These are phyloP conservation scores for Nephelium lappaceum DNA, from an alignment of 345 rosid species.

Conservation along the genomic window DNA sequence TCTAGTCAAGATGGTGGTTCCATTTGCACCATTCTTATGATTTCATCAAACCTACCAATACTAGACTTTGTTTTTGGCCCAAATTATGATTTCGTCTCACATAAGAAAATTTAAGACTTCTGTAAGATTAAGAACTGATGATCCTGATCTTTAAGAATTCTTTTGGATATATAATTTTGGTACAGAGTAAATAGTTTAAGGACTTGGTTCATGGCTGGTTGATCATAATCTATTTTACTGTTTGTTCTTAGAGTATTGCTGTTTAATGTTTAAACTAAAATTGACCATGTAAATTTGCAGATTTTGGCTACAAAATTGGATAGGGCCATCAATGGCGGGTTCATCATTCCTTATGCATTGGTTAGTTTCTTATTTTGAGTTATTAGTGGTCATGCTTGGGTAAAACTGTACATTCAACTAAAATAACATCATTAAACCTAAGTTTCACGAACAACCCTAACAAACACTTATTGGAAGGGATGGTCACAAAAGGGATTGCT, in stretches of 20 bases:
- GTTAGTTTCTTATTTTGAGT: conserved; percentile 42
- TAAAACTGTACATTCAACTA: background rate
- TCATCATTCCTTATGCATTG: conserved; percentile 91
- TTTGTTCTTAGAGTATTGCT: conserved; percentile 1
- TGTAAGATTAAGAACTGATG: conserved; percentile 15
- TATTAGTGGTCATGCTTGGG: background rate
- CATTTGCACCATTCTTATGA: background rate
- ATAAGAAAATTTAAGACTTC: background rate
- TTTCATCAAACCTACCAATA: background rate
- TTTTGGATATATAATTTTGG: background rate
- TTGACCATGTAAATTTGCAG: conserved; percentile 50
- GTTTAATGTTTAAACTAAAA: conserved; percentile 14
- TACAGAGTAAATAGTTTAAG: background rate
- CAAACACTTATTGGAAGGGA: background rate
- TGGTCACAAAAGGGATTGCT: background rate
- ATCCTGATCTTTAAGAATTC: background rate
- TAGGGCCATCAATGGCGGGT: conserved; percentile 88
- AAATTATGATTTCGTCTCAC: background rate
- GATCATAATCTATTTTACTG: background rate
- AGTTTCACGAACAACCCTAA: background rate
- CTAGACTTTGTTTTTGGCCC: background rate
- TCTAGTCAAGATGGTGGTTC: conserved; percentile 19
- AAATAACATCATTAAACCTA: background rate
- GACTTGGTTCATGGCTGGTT: background rate
- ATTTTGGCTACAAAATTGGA: conserved; percentile 99